phyloP scores from a whole-genome alignment of 108 stramenopile species.

The Aurantiochytrium sp. region DNA sequence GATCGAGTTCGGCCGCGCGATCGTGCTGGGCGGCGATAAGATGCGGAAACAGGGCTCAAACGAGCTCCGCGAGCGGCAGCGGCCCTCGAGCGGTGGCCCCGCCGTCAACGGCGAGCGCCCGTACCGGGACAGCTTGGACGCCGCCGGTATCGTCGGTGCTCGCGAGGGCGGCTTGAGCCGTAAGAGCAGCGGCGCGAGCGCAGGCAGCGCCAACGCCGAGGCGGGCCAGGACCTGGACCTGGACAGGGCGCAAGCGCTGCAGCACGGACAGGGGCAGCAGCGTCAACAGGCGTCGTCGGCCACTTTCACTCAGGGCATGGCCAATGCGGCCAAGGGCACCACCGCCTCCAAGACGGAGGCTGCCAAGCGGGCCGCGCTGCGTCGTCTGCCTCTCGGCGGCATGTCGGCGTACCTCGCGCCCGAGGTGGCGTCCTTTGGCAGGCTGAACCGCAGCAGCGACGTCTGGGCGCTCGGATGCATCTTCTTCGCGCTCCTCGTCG shows the following conservation, averaged over 20 bases:
- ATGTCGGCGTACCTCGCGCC: background rate
- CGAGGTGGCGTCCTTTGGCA: background rate
- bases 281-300: background rate
- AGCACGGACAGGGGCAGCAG: too few species aligned
- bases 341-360: background rate
- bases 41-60: background rate
- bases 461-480: conserved; percentile 14
- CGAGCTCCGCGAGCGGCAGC: too few species aligned
- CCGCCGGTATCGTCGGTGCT: too few species aligned
- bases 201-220: too few species aligned
- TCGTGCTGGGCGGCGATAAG: background rate
- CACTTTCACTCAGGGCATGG: conserved; percentile 5
- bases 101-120: too few species aligned
- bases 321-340: background rate
- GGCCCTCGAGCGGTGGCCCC: background rate
- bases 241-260: too few species aligned
- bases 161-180: too few species aligned
- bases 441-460: background rate
- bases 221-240: too few species aligned
- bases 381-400: background rate
- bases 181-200: too few species aligned
- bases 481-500: background rate
- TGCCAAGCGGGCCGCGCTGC: background rate
- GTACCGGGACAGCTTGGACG: too few species aligned
- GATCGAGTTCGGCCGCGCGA: background rate